phyloP scores from a whole-genome alignment of 371 early-diverging fungal genomes.

The Saksenaea oblongispora region DNA sequence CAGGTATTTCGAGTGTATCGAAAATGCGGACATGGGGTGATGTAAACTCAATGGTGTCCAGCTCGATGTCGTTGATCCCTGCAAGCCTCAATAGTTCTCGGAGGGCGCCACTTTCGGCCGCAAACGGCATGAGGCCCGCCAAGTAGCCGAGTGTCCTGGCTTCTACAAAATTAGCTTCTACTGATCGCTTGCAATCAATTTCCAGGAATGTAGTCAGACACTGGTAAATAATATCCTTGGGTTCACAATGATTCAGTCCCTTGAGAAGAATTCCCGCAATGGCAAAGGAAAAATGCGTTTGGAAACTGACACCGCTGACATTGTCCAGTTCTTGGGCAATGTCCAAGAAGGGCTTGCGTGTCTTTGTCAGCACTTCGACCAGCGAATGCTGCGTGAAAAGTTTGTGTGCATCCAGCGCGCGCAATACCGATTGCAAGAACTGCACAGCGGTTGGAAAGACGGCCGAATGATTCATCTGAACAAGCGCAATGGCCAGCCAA shows the following conservation, averaged over 20 bases:
- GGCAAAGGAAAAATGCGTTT: constrained; percentile 72
- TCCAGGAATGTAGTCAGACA: constrained; percentile 72
- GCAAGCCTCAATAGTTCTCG: constrained; percentile 44
- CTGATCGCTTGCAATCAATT: constrained; percentile 54
- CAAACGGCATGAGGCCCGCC: constrained; percentile 48
- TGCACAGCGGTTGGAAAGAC: constrained; percentile 71
- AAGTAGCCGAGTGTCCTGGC: constrained; percentile 42
- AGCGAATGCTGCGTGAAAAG: constrained; percentile 51
- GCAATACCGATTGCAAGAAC: constrained; percentile 69
- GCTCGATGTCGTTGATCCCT: constrained; percentile 36
- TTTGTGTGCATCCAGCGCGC: constrained; percentile 69
- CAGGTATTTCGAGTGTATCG: constrained; percentile 46
- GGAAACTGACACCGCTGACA: constrained; percentile 61
- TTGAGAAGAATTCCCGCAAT: constrained; percentile 64
- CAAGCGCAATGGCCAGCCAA: constrained; percentile 86
- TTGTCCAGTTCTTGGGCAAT: constrained; percentile 55
- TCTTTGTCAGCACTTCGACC: constrained; percentile 55
- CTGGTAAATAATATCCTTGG: constrained; percentile 60
- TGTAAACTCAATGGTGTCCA: constrained; percentile 13
- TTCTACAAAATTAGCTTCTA: constrained; percentile 16
- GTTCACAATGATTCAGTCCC: constrained; percentile 52
- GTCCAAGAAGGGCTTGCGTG: constrained; percentile 53
- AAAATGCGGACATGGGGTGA: constrained; percentile 22
- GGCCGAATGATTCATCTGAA: constrained; percentile 79
- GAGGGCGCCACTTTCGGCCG: constrained; percentile 46